Conservation (phyloP, 1,139 yeast species). For the Saccharomyces hybrid region DNA sequence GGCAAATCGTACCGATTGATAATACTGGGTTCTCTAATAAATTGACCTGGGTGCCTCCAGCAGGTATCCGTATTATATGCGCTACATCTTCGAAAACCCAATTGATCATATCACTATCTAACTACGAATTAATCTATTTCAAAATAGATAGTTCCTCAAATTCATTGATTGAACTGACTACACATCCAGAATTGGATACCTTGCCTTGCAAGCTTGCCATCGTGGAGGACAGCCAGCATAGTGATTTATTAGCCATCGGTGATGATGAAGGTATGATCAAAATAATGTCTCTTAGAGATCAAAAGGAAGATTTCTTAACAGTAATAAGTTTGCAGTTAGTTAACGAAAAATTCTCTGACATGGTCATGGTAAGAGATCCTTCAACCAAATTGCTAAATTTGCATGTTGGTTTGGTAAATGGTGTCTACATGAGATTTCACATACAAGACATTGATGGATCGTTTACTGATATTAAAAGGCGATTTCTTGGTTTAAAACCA, state of each 20-base stretch:
- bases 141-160: conserved; percentile 56
- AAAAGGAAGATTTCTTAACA: conserved; percentile 37
- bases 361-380: not conserved
- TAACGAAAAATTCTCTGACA: not conserved
- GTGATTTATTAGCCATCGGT: conserved; percentile 61
- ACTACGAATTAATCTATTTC: conserved; percentile 72
- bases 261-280: conserved; percentile 65
- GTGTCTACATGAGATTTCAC: conserved; percentile 62
- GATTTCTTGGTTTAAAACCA: conserved; percentile 64
- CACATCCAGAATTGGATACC: conserved; percentile 48
- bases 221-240: conserved; percentile 31
- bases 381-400: conserved; percentile 32
- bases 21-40: conserved; percentile 15
- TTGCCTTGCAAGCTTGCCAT: conserved; percentile 49
- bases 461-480: conserved; percentile 59
- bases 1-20: conserved; percentile 44
- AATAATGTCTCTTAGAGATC: conserved; percentile 46
- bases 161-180: conserved; percentile 63
- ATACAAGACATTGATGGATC: conserved; percentile 57
- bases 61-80: conserved; percentile 55
- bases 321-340: not conserved
- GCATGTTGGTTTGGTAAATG: conserved; percentile 78
- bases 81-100: conserved; percentile 65
- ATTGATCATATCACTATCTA: conserved; percentile 62
- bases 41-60: conserved; percentile 80